phyloP scores from a whole-genome alignment of 2,329 filamentous ascomycete genomes.

The Boeremia lycopersici region DNA sequence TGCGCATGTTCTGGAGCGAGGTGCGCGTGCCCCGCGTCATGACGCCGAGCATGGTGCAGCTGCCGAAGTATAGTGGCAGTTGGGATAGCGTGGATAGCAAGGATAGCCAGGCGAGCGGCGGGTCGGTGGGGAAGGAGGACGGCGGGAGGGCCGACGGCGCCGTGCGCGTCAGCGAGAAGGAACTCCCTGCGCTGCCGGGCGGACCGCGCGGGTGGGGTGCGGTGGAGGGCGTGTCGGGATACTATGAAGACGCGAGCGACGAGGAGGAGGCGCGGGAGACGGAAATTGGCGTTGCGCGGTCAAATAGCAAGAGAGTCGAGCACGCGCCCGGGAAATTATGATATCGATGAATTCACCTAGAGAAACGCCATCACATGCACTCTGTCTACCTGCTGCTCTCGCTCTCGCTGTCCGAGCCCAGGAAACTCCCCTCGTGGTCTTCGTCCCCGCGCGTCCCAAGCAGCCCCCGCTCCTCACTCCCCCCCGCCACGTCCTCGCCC shows the following conservation, averaged over 20 bases:
- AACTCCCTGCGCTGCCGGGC: slow-evolving; percentile 1
- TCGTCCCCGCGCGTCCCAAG: slow-evolving; percentile 36
- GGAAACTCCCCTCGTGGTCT: slow-evolving; percentile 25
- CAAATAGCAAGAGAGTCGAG: background rate
- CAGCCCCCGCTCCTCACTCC: slow-evolving; percentile 47
- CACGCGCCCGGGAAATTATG: background rate
- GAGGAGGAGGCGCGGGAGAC: slow-evolving; percentile 12
- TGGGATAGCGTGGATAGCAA: background rate
- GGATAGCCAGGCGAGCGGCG: background rate
- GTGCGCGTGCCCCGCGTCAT: slow-evolving; percentile 14
- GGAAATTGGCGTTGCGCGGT: slow-evolving; percentile 7
- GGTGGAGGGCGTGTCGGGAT: slow-evolving; percentile 7
- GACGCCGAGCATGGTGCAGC: slow-evolving; percentile 18
- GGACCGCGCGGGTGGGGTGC: background rate
- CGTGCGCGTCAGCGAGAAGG: background rate
- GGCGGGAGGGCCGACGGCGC: background rate
- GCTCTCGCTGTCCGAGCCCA: slow-evolving; percentile 11
- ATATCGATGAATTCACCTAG: background rate
- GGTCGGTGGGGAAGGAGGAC: background rate
- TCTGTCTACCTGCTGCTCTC: background rate
- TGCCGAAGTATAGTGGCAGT: slow-evolving; percentile 23
- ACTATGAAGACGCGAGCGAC: slow-evolving; percentile 24
- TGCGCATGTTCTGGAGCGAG: slow-evolving; percentile 29
- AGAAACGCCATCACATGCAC: too few species aligned
- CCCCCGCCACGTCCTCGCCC: slow-evolving; percentile 30